A percentile compares a stretch with the other conserved stretches of the same genome.
Conservation (phyloP, 306 rosid genomes). For the Pterocarpus macrocarpus region DNA sequence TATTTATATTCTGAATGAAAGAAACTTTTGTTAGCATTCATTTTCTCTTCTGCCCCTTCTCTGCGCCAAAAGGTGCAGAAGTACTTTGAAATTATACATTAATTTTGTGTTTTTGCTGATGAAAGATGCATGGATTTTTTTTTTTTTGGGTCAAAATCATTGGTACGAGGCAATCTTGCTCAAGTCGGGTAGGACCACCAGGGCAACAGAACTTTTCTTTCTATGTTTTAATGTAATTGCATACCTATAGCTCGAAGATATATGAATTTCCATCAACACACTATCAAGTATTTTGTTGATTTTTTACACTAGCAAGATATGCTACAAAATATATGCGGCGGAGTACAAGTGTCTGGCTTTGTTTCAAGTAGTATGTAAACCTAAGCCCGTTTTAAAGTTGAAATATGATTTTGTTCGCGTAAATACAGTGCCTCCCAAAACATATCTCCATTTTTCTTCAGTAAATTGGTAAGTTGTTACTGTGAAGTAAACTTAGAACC, state of each 20-base stretch:
- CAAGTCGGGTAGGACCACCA: too few relatives aligned
- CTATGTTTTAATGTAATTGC: too few relatives aligned
- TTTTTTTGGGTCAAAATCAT: too few relatives aligned
- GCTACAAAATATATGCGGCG: background rate
- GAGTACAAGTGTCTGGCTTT: background rate
- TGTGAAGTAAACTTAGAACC: background rate
- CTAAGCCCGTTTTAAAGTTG: background rate
- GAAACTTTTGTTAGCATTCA: background rate
- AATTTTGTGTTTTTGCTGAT: background rate
- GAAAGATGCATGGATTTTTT: too few relatives aligned
- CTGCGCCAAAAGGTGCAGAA: background rate
- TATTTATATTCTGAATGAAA: background rate
- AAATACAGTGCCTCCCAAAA: background rate
- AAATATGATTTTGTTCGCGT: background rate
- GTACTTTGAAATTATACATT: background rate
- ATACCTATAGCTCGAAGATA: background rate
- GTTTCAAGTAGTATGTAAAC: background rate
- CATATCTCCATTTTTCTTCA: too few relatives aligned
- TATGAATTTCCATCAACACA: background rate
- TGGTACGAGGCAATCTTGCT: too few relatives aligned
- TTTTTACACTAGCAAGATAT: background rate
- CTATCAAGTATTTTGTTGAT: background rate
- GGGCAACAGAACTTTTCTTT: too few relatives aligned
- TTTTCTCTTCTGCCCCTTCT: background rate
- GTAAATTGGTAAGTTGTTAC: background rate